A percentile compares a stretch with the other conserved stretches of the same genome.
phyloP scores from a whole-genome alignment of 2,329 filamentous ascomycete species.

The Aaosphaeria arxii region DNA sequence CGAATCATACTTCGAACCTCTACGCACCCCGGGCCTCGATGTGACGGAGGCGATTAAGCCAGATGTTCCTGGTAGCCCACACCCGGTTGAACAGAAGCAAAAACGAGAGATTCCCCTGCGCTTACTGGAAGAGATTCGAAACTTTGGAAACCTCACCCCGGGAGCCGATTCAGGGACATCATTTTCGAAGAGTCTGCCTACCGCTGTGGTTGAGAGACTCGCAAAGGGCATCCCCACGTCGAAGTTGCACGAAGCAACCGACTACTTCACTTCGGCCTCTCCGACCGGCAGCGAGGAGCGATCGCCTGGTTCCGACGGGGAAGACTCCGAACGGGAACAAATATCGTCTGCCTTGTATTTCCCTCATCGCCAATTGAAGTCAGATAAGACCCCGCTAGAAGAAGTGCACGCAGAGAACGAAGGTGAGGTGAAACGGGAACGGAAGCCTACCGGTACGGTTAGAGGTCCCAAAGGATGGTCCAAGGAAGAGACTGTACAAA shows the following conservation, averaged over 20 bases:
- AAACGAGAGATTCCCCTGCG: slow-evolving; percentile 43
- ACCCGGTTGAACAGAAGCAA: slow-evolving; percentile 5
- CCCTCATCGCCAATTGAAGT: slow-evolving; percentile 63
- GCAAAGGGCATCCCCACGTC: slow-evolving; percentile 13
- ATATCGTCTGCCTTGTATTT: slow-evolving; percentile 84
- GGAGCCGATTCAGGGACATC: slow-evolving; percentile 45
- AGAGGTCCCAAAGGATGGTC: slow-evolving; percentile 26
- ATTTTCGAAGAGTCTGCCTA: slow-evolving; percentile 51
- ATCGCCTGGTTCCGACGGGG: slow-evolving; percentile 45
- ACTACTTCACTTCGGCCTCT: slow-evolving; percentile 26
- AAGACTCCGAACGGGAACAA: slow-evolving; percentile 76
- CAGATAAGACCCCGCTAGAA: slow-evolving; percentile 32
- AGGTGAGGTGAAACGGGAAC: slow-evolving; percentile 20
- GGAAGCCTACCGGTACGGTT: slow-evolving; percentile 22
- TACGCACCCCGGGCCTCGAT: background rate
- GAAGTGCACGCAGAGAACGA: slow-evolving; percentile 22
- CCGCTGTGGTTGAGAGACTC: slow-evolving; percentile 31
- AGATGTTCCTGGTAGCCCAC: background rate
- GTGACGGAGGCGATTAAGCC: background rate
- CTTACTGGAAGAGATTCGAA: slow-evolving; percentile 56
- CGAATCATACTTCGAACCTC: slow-evolving; percentile 27
- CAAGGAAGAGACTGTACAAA: slow-evolving; percentile 27
- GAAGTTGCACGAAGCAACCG: slow-evolving; percentile 17
- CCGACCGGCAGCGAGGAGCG: slow-evolving; percentile 16
- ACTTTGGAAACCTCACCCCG: slow-evolving; percentile 52